A percentile compares a stretch with the other conserved stretches of the same genome.
Evolutionary conservation across 306 rosid species (phyloP).

Genomic region (Adenanthera pavonina): DNA sequence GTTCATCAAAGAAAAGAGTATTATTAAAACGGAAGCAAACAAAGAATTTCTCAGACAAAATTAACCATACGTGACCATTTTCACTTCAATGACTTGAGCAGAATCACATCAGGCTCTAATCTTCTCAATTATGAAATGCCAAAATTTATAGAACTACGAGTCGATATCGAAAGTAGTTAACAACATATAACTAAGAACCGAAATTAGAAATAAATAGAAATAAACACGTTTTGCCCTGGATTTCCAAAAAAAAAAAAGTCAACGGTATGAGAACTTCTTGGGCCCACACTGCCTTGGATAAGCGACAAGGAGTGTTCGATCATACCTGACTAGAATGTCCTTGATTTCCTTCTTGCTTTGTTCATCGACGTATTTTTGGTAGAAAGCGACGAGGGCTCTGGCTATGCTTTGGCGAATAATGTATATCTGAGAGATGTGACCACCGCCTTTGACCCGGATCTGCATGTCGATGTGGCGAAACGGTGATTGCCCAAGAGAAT

Average conservation of each 20-base stretch:
- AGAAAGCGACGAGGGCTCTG: slow-evolving; percentile 77
- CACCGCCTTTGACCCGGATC: slow-evolving; percentile 83
- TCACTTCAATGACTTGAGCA: no score
- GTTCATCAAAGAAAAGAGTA: not conserved
- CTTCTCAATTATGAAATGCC: not conserved
- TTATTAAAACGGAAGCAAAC: not conserved
- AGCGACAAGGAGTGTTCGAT: slow-evolving; percentile 77
- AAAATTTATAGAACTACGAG: slow-evolving; percentile 3
- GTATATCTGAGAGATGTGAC: slow-evolving; percentile 85
- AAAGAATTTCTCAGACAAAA: no score
- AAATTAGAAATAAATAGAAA: slow-evolving; percentile 3
- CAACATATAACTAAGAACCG: slow-evolving; percentile 45
- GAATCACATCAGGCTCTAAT: no score
- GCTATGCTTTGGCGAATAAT: slow-evolving; percentile 89
- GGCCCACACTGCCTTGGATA: slow-evolving; percentile 93
- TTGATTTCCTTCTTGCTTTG: slow-evolving; percentile 93
- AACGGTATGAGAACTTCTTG: slow-evolving; percentile 94
- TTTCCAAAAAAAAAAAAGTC: slow-evolving; percentile 1
- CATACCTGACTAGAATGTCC: slow-evolving; percentile 76
- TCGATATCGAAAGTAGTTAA: slow-evolving; percentile 24
- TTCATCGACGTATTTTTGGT: slow-evolving; percentile 92
- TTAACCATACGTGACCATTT: not conserved
- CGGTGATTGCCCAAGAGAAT: slow-evolving; percentile 71
- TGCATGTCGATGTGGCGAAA: slow-evolving; percentile 82
- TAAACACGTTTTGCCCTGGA: slow-evolving; percentile 13